Evolutionary conservation across 495 filamentous ascomycete genomes (phyloP), one percentile per base, ranked within the genome.

Genomic region (Penicillium lividum): DNA sequence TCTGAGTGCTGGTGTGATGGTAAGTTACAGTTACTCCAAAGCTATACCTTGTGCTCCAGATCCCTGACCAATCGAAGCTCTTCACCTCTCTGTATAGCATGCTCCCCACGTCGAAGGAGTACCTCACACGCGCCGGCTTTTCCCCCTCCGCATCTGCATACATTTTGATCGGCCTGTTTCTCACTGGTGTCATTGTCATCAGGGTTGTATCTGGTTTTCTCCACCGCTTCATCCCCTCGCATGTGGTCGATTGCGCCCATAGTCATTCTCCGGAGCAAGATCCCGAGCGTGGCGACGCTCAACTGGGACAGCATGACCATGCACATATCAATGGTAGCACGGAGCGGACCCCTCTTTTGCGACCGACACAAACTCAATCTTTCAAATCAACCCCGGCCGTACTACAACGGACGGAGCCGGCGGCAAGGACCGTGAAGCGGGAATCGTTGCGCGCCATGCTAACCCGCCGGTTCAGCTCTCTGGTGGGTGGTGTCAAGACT

Each of bases 1-100:
- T 74, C 74, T 98, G 50, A 96, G 92, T 71, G 96, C 96, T 48
- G 94, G 94, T 31, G 94, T 98, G n/a, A 95, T 98, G 93, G 92
- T 97, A 72, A 53, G 84, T 73, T 4, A 8, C 29, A 15, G 22
- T 22, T 25, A 33, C 28, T 27, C 28, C 15, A 46, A 47, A 42
- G 22, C 9, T 10, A 7, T 47, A 16, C 13, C 25, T 43, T 22
- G 5, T 25, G 15, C 5, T 18, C 15, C 60, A 25, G 18, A 3
- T 46, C 7, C 9, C 25, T 47, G 53, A 40, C 42, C 9, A 6
- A 29, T 42, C 44, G 40, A 67, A 97, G 93, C 80, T 97, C 16
- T 98, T 97, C 67, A 96, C 92, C 53, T 89, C 95, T 2, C 73
- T 98, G 29, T 96, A 94, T 67, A 93, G 89, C 71, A 97, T 98